Evolutionary conservation across 106 monocot species (phyloP).

Genomic region (Apostasia shenzhenica): DNA sequence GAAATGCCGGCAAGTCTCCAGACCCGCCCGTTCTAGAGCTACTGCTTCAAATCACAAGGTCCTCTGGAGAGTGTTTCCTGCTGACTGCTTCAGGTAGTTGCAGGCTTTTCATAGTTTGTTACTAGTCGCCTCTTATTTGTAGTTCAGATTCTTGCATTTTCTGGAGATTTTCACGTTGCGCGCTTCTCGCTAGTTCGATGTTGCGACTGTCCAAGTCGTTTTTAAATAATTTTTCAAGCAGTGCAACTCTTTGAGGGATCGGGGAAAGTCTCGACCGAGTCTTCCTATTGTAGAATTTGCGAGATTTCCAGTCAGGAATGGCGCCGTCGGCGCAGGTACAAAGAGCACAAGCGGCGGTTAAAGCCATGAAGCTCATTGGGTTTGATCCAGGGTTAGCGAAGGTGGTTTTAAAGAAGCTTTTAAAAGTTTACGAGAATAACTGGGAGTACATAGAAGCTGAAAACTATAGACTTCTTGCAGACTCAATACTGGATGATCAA

Average conservation of each 20-base stretch:
- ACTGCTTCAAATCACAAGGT: no score
- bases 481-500: constrained; percentile 37
- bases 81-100: no score
- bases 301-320: not conserved
- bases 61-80: no score
- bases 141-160: no score
- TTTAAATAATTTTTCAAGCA: no score
- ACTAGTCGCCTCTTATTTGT: no score
- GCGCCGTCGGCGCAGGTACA: constrained; percentile 1
- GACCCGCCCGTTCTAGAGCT: no score
- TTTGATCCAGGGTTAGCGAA: constrained; percentile 25
- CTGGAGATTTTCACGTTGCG: no score
- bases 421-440: constrained; percentile 39
- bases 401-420: constrained; percentile 29
- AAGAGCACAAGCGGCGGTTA: constrained; percentile 25
- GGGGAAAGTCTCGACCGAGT: not conserved
- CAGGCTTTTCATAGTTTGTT: no score
- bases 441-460: constrained; percentile 75
- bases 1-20: no score
- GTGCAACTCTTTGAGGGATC: not conserved
- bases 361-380: constrained; percentile 50
- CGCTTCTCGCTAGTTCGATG: no score
- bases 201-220: no score
- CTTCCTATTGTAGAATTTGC: not conserved
- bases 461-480: constrained; percentile 47